A percentile compares a stretch with the other conserved stretches of the same genome.
These are phyloP conservation scores for Hypomontagnella monticulosa DNA, from an alignment of 495 filamentous ascomycete species.

Conservation along the genomic window DNA sequence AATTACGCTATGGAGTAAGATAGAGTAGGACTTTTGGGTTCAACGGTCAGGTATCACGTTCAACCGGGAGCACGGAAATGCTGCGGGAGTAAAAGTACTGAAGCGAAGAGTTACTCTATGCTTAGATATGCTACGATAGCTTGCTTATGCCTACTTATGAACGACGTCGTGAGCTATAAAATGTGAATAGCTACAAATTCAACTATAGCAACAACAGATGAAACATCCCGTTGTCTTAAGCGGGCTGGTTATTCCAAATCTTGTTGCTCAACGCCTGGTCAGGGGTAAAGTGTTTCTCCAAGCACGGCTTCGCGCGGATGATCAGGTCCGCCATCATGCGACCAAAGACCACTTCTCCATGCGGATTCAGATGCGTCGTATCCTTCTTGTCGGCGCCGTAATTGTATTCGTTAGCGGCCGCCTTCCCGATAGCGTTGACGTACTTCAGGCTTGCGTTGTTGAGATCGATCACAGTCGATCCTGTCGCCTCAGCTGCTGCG, in stretches of 20 bases:
- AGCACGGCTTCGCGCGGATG: conserved; percentile 21
- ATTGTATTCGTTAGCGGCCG: conserved; percentile 53
- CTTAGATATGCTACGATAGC: conserved; percentile 6
- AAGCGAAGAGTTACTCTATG: not conserved
- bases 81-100: not conserved
- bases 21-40: conserved; percentile 10
- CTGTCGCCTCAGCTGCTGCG: conserved; percentile 45
- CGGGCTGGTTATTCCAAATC: conserved; percentile 48
- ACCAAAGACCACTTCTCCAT: conserved; percentile 58
- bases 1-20: not conserved
- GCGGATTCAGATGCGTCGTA: conserved; percentile 58
- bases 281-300: conserved; percentile 43
- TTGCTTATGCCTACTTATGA: conserved; percentile 11
- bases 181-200: conserved; percentile 2
- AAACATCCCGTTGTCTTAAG: conserved; percentile 2
- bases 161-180: not conserved
- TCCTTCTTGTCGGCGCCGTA: conserved; percentile 47
- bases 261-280: conserved; percentile 45
- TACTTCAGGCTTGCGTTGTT: conserved; percentile 56
- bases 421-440: conserved; percentile 56
- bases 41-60: conserved; percentile 17
- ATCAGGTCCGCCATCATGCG: conserved; percentile 57
- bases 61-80: not conserved
- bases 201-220: not conserved
- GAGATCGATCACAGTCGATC: conserved; percentile 52